These are phyloP conservation scores for Termitomyces heimii DNA, from an alignment of 768 basidiomycete genomes.

Conservation along the genomic window DNA sequence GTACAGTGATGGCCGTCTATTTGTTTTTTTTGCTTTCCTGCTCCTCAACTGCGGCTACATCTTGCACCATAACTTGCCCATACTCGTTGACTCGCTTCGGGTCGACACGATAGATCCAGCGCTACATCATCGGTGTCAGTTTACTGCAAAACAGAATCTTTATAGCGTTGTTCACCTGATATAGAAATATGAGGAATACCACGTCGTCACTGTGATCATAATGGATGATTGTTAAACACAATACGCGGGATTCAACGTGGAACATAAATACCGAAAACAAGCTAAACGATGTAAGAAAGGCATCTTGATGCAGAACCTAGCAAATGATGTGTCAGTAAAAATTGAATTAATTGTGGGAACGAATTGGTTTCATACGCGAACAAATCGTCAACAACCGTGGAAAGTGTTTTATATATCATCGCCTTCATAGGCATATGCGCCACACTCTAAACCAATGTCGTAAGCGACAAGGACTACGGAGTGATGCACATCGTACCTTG, in stretches of 20 bases:
- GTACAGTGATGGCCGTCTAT: slow-evolving; percentile 18
- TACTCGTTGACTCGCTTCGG: slow-evolving; percentile 95
- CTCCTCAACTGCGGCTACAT: slow-evolving; percentile 37
- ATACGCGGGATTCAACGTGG: slow-evolving; percentile 14
- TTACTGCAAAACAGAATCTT: not conserved
- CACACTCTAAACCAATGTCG: slow-evolving; percentile 55
- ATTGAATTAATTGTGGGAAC: slow-evolving; percentile 1
- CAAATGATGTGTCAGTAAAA: slow-evolving; percentile 12
- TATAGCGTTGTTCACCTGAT: slow-evolving; percentile 60
- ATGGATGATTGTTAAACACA: slow-evolving; percentile 16
- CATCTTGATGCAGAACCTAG: slow-evolving; percentile 94
- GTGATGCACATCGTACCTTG: slow-evolving; percentile 50
- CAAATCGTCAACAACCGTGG: slow-evolving; percentile 88
- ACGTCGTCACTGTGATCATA: slow-evolving; percentile 60
- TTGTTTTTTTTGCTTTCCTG: slow-evolving; percentile 56
- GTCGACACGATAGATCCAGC: slow-evolving; percentile 97
- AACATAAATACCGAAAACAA: slow-evolving; percentile 55
- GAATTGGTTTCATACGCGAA: slow-evolving; percentile 58
- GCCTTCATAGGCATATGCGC: slow-evolving; percentile 99
- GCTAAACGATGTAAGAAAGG: slow-evolving; percentile 89
- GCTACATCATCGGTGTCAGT: slow-evolving; percentile 38
- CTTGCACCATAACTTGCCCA: slow-evolving; percentile 70
- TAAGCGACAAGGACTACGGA: slow-evolving; percentile 5
- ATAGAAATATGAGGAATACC: slow-evolving; percentile 88
- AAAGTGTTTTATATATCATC: slow-evolving; percentile 92